phyloP scores from a whole-genome alignment of 768 basidiomycete species.

The Royoungia palumana region DNA sequence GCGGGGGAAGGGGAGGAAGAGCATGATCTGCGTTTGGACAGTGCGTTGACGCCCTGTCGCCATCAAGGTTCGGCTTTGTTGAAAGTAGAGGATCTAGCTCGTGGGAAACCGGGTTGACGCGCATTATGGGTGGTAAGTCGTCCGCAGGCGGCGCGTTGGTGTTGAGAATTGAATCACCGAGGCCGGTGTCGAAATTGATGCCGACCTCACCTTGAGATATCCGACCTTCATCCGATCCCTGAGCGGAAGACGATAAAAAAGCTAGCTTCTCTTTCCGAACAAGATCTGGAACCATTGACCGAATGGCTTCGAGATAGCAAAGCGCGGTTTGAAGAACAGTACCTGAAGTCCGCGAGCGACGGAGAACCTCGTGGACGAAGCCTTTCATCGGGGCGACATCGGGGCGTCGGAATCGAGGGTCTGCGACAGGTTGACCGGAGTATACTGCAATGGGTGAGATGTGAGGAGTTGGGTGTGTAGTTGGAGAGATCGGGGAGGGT shows the following conservation, averaged over 20 bases:
- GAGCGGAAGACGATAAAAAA: conserved; percentile 39
- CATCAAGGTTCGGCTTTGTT: conserved; percentile 11
- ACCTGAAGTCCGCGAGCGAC: conserved; percentile 81
- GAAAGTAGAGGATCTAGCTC: conserved; percentile 18
- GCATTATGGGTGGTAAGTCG: conserved; percentile 42
- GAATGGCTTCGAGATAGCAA: conserved; percentile 85
- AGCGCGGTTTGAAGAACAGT: conserved; percentile 83
- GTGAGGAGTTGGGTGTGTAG: conserved; percentile 36
- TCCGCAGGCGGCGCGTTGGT: conserved; percentile 14
- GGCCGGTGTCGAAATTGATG: conserved; percentile 39
- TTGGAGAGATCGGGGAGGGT: conserved; percentile 53
- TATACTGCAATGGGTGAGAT: conserved; percentile 29
- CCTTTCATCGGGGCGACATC: conserved; percentile 59
- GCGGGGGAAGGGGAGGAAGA: conserved; percentile 37
- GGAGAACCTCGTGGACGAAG: conserved; percentile 87
- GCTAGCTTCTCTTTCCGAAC: conserved; percentile 48
- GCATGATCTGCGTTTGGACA: conserved; percentile 13
- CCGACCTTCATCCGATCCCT: conserved; percentile 39
- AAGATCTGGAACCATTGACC: conserved; percentile 64
- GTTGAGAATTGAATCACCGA: conserved; percentile 14
- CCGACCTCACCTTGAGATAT: conserved; percentile 44
- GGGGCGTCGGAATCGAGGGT: conserved; percentile 17
- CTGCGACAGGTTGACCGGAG: conserved; percentile 16
- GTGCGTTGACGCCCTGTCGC: conserved; percentile 6
- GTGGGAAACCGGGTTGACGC: conserved; percentile 32